Conservation (phyloP, 2,329 filamentous ascomycete genomes). For the Fonsecaea pugnacius region DNA sequence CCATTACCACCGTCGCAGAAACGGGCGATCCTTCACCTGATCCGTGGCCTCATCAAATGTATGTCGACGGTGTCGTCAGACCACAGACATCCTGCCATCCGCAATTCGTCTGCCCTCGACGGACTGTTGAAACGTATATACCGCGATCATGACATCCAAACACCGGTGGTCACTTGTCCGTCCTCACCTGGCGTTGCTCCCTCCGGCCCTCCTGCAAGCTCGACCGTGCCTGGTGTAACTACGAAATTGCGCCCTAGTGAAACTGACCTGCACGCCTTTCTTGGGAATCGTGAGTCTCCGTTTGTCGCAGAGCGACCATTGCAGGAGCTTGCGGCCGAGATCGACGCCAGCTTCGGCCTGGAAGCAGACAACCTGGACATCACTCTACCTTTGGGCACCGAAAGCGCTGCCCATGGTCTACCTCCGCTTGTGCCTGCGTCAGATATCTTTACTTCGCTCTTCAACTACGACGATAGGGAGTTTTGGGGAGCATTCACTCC, state of each 20-base stretch:
- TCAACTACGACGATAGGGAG: slow-evolving; percentile 23
- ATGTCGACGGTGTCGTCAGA: slow-evolving; percentile 25
- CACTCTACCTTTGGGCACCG: background rate
- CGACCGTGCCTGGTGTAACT: background rate
- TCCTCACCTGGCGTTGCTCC: slow-evolving; percentile 17
- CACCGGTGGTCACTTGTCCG: slow-evolving; percentile 18
- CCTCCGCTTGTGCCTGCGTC: slow-evolving; percentile 14
- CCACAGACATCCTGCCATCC: slow-evolving; percentile 23
- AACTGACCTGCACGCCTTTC: slow-evolving; percentile 17
- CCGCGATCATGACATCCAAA: slow-evolving; percentile 20
- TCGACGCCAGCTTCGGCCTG: slow-evolving; percentile 21
- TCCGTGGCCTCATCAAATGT: slow-evolving; percentile 22
- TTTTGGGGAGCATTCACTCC: slow-evolving; percentile 23
- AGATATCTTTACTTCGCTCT: slow-evolving; percentile 24
- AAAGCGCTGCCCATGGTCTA: background rate
- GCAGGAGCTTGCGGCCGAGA: slow-evolving; percentile 22
- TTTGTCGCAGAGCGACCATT: slow-evolving; percentile 26
- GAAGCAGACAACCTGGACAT: slow-evolving; percentile 11
- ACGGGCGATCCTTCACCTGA: slow-evolving; percentile 23
- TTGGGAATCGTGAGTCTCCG: slow-evolving; percentile 21
- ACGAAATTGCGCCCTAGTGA: background rate
- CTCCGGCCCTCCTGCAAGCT: slow-evolving; percentile 3
- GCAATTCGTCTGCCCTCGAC: slow-evolving; percentile 24
- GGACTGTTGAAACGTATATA: slow-evolving; percentile 22
- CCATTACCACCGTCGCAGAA: slow-evolving; percentile 26